phyloP scores from a whole-genome alignment of 2,329 filamentous ascomycete genomes.

The Ophiocordyceps camponoti-leonardi region DNA sequence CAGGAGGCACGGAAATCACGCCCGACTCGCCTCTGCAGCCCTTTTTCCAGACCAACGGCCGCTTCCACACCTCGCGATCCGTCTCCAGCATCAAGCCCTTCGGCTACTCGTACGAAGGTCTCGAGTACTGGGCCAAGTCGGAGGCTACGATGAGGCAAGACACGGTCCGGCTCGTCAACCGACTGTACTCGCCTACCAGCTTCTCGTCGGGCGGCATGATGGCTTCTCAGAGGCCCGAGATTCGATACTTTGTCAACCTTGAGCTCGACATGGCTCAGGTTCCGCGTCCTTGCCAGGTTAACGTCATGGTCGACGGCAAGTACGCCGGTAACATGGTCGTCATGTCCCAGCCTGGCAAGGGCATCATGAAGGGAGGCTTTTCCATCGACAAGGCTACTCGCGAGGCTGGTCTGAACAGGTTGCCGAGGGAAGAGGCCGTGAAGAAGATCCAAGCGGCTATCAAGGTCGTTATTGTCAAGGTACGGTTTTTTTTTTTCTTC shows the following conservation, averaged over 20 bases:
- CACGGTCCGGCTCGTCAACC: conserved; percentile 15
- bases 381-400: conserved; percentile 48
- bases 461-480: conserved; percentile 16
- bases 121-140: conserved; percentile 17
- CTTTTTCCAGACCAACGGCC: conserved; percentile 23
- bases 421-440: conserved; percentile 8
- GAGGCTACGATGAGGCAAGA: conserved; percentile 12
- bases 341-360: conserved; percentile 16
- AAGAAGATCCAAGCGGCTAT: conserved; percentile 10
- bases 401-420: conserved; percentile 26
- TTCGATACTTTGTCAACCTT: conserved; percentile 18
- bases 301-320: conserved; percentile 15
- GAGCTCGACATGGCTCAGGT: conserved; percentile 17
- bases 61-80: conserved; percentile 23
- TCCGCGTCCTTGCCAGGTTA: conserved; percentile 16
- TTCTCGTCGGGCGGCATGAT: neutral
- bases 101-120: conserved; percentile 22
- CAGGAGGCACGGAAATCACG: conserved; percentile 20
- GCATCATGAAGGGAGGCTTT: conserved; percentile 14
- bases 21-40: conserved; percentile 29
- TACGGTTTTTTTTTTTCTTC: conserved; percentile 3
- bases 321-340: conserved; percentile 17
- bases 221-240: conserved; percentile 4
- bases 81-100: conserved; percentile 15
- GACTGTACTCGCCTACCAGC: conserved; percentile 9